Base-by-base conservation (phyloP, 257 asterid genomes). In the Gynochthodes officinalis region DNA sequence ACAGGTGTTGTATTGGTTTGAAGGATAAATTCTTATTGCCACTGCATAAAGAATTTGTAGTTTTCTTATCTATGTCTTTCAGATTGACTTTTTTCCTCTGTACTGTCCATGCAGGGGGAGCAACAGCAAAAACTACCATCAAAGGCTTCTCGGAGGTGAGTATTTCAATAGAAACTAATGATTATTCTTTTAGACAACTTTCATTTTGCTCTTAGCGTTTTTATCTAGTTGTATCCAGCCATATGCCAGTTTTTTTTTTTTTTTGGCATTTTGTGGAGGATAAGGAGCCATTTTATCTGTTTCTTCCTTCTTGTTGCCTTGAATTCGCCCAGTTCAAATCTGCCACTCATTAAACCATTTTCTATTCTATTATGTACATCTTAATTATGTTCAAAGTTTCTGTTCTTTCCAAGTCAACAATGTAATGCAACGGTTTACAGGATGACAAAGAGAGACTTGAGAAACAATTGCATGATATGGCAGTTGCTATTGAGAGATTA, bases 401-500 rank as follows among this genome's bases (percentile, higher is more conserved):
- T 50, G 13, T 46, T 40, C 53, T 37, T 55, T 58, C 15, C 59
- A 35, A 57, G 67, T 49, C 35, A 57, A 67, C 66, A 70, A 42
- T 35, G 49, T 69, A 5, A 46, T 58, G 14, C 35, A 23, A 64
- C 55, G 75, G 63, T 83, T 76, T 58, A 37, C 84, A 94, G 99
- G 97, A 88, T 70, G 96, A 91, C 81, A 88, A 83, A 78, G 95
- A 87, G 83, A 94, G 87, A 75, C 94, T 92, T 69, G 98, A 94
- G 87, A 86, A 89, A 85, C 95, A 91, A 81, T 81, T 94, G 85
- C 95, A 91, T 79, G 98, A 91, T 72, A 87, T 93, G 98, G 98
- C 97, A 19, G 87, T 91, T 73, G 99, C 88, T 32, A 83, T 89
- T 58, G 99, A 94, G 85, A 94, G 91, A 81, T 72, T 94, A 84